Conservation (phyloP, 2,329 filamentous ascomycete genomes). For the Neofusicoccum parvum region DNA sequence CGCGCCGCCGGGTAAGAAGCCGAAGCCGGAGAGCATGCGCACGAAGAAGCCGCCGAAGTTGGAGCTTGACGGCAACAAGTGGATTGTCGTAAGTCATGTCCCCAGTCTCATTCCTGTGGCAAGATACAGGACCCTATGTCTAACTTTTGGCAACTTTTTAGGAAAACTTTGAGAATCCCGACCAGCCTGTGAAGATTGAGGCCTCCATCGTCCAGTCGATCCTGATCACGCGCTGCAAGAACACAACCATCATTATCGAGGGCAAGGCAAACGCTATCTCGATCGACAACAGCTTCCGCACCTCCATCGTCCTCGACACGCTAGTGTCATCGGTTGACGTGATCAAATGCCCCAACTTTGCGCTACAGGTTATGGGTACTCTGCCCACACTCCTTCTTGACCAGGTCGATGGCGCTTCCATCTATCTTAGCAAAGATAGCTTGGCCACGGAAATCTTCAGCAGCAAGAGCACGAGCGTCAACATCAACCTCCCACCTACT, state of each 20-base stretch:
- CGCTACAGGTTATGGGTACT: constrained; percentile 83
- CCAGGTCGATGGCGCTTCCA: constrained; percentile 84
- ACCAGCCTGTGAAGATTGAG: constrained; percentile 75
- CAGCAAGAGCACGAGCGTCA: constrained; percentile 84
- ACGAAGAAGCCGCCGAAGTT: constrained; percentile 52
- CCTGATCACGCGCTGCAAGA: constrained; percentile 88
- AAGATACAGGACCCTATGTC: not conserved
- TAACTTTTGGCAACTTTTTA: constrained; percentile 34
- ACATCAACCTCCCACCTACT: constrained; percentile 77
- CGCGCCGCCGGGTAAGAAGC: constrained; percentile 70
- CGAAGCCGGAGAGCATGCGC: constrained; percentile 53
- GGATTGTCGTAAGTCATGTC: constrained; percentile 69
- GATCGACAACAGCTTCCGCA: constrained; percentile 82
- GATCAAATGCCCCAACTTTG: constrained; percentile 93
- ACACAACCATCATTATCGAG: constrained; percentile 83
- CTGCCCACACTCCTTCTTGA: constrained; percentile 89
- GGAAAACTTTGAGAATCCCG: constrained; percentile 87
- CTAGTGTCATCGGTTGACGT: constrained; percentile 91
- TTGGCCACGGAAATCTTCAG: constrained; percentile 79
- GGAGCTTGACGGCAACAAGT: constrained; percentile 72
- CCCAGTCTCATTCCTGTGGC: not conserved
- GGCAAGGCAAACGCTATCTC: constrained; percentile 98
- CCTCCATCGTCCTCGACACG: constrained; percentile 85
- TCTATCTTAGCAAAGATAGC: constrained; percentile 85
- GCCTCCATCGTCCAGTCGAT: constrained; percentile 84